phyloP scores from a whole-genome alignment of 495 filamentous ascomycete species.

The Bacidia rubella region DNA sequence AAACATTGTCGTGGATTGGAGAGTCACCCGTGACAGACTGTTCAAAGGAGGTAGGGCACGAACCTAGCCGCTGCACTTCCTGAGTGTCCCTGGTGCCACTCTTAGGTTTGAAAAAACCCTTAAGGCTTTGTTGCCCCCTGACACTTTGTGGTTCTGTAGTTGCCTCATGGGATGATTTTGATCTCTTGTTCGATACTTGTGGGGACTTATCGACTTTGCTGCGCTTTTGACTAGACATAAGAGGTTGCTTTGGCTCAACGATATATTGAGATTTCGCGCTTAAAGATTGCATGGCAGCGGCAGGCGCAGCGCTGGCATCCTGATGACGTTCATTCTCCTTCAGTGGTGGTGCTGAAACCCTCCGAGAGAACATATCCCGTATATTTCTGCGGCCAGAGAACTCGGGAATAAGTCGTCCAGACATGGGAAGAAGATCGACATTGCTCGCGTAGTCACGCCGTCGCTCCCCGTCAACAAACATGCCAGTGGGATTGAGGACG shows the following conservation, averaged over 20 bases:
- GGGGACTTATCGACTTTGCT: background rate
- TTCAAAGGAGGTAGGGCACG: no score
- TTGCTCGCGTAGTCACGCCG: slow-evolving; percentile 46
- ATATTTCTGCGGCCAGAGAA: slow-evolving; percentile 76
- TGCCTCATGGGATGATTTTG: slow-evolving; percentile 27
- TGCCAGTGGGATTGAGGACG: slow-evolving; percentile 64
- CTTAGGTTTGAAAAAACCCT: slow-evolving; percentile 64
- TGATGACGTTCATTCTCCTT: background rate
- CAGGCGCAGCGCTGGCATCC: background rate
- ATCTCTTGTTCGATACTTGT: slow-evolving; percentile 27
- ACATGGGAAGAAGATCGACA: slow-evolving; percentile 56
- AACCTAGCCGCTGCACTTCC: no score
- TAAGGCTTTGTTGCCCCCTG: slow-evolving; percentile 60
- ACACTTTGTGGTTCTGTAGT: slow-evolving; percentile 15
- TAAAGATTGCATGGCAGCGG: background rate
- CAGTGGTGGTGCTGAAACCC: background rate
- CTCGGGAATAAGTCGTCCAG: slow-evolving; percentile 73
- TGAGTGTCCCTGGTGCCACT: background rate
- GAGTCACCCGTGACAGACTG: no score
- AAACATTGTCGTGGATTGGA: no score
- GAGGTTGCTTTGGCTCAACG: background rate
- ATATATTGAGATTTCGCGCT: background rate
- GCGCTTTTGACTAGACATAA: background rate
- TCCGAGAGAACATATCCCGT: slow-evolving; percentile 72
- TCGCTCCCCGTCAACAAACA: slow-evolving; percentile 59